A percentile compares a stretch with the other conserved stretches of the same genome.
Conservation (phyloP, 1,284 basidiomycete genomes). For the Mycena sp. region DNA sequence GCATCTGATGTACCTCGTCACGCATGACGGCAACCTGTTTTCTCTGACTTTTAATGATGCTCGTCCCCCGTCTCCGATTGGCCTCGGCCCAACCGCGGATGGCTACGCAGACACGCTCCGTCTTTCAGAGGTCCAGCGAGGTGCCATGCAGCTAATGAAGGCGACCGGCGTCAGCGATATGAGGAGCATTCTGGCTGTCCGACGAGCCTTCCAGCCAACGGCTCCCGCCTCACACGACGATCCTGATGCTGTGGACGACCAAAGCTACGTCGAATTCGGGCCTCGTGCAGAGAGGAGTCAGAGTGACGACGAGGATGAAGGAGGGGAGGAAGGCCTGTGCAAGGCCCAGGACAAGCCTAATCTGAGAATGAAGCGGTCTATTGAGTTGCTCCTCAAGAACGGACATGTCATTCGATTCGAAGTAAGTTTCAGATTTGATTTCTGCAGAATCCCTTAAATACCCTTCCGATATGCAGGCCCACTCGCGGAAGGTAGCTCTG, state of each 20-base stretch:
- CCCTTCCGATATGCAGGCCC: constrained; percentile 51
- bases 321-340: constrained; percentile 69
- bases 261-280: constrained; percentile 9
- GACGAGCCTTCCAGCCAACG: constrained; percentile 65
- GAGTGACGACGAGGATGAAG: constrained; percentile 51
- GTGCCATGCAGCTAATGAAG: constrained; percentile 70
- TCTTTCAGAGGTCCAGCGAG: constrained; percentile 66
- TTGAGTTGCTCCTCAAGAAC: constrained; percentile 78
- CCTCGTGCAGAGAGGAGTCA: constrained; percentile 14
- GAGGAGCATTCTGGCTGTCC: constrained; percentile 68
- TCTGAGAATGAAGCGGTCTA: constrained; percentile 72
- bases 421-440: constrained; percentile 49
- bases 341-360: constrained; percentile 54
- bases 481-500: constrained; percentile 69
- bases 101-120: constrained; percentile 50
- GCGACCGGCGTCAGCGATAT: constrained; percentile 77
- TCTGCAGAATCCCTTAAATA: constrained; percentile 4
- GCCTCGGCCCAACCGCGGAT: constrained; percentile 45
- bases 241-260: constrained; percentile 27
- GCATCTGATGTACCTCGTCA: constrained; percentile 74
- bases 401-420: constrained; percentile 81
- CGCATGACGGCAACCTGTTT: constrained; percentile 81
- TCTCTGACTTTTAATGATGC: constrained; percentile 61
- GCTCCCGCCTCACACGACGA: constrained; percentile 50
- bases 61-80: constrained; percentile 76